phyloP scores from a whole-genome alignment of 2,329 filamentous ascomycete species.

The Gyromitra esculenta region DNA sequence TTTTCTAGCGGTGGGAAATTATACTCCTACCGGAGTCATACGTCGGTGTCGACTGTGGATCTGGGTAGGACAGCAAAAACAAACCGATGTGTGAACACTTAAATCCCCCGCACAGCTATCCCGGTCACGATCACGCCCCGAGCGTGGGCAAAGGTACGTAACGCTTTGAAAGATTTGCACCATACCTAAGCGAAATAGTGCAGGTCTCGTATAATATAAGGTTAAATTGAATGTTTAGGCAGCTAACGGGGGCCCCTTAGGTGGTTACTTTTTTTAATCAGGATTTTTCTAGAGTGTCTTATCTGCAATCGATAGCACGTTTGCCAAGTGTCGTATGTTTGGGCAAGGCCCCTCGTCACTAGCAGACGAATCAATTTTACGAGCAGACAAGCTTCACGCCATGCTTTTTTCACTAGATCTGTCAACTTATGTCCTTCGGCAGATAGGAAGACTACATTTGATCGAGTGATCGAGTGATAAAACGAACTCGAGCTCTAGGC shows the following conservation, averaged over 20 bases:
- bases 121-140: constrained; percentile 25
- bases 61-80: constrained; percentile 14
- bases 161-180: constrained; percentile 25
- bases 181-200: constrained; percentile 24
- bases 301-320: constrained; percentile 39
- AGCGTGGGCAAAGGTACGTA: constrained; percentile 7
- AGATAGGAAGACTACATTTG: constrained; percentile 3
- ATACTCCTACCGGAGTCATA: not conserved
- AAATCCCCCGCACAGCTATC: constrained; percentile 28
- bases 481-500: not conserved
- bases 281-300: constrained; percentile 40
- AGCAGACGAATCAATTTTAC: constrained; percentile 13
- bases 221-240: constrained; percentile 30
- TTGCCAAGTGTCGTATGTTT: constrained; percentile 19
- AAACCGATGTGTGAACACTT: constrained; percentile 1
- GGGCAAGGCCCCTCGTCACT: constrained; percentile 14
- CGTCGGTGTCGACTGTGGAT: constrained; percentile 14
- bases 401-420: constrained; percentile 2
- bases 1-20: constrained; percentile 16
- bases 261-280: constrained; percentile 9
- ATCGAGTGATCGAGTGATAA: constrained; percentile 3
- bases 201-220: constrained; percentile 15
- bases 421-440: constrained; percentile 7
- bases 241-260: constrained; percentile 1
- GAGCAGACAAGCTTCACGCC: constrained; percentile 2